Percentiles rank a stretch among this genome's conserved stretches.
Conservation (phyloP, 2,329 filamentous ascomycete species). For the Monosporascus sp. region DNA sequence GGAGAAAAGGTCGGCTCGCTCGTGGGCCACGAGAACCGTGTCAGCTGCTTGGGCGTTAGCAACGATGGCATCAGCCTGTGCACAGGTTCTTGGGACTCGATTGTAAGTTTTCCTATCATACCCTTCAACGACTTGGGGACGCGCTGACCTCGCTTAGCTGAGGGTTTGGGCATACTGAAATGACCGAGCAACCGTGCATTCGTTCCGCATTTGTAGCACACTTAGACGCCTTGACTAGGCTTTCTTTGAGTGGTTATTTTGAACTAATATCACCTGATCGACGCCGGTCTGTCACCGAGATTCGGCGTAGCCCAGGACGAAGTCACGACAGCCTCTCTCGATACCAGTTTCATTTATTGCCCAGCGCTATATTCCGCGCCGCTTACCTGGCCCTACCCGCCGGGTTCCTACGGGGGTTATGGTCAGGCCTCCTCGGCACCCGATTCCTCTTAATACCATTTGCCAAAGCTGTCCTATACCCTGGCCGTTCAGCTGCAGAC, state of each 20-base stretch:
- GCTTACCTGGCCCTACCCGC: constrained; percentile 17
- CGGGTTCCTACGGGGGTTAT: constrained; percentile 1
- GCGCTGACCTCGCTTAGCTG: constrained; percentile 50
- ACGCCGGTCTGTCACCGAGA: constrained; percentile 35
- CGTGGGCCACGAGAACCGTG: constrained; percentile 96
- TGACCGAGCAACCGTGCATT: background rate
- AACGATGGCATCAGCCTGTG: constrained; percentile 99
- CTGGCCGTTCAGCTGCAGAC: background rate
- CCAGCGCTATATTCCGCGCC: constrained; percentile 23
- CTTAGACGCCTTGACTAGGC: constrained; percentile 5
- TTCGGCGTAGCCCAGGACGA: constrained; percentile 40
- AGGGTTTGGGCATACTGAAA: constrained; percentile 81
- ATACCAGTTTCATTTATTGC: constrained; percentile 24
- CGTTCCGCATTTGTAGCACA: background rate
- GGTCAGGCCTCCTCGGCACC: background rate
- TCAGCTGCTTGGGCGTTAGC: constrained; percentile 97
- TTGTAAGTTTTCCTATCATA: constrained; percentile 59
- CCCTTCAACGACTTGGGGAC: constrained; percentile 44
- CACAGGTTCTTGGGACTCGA: constrained; percentile 98
- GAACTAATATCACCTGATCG: constrained; percentile 34
- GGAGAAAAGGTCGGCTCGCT: constrained; percentile 96
- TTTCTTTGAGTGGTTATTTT: constrained; percentile 20
- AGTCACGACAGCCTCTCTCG: constrained; percentile 39
- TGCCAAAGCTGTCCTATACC: background rate
- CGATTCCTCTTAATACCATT: constrained; percentile 19